phyloP scores from a whole-genome alignment of 2,329 filamentous ascomycete species.

The Tricladium varicosporioides region DNA sequence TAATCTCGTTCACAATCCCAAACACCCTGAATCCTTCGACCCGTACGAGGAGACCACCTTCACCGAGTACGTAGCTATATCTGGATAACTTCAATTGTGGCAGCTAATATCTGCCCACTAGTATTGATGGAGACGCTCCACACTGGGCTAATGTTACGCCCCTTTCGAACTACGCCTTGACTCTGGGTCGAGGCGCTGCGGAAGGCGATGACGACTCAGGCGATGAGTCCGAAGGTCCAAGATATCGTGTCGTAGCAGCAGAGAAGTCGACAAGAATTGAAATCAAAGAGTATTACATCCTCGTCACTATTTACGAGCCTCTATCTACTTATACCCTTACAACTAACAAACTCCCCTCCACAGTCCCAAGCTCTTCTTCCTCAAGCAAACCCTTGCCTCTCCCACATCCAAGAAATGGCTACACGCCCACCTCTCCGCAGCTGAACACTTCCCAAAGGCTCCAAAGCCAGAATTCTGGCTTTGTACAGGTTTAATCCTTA shows the following conservation, averaged over 20 bases:
- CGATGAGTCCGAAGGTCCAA: conserved; percentile 8
- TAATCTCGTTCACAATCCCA: conserved; percentile 25
- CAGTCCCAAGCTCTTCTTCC: conserved; percentile 15
- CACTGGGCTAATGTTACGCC: conserved; percentile 16
- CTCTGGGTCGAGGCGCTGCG: conserved; percentile 16
- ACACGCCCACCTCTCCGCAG: conserved; percentile 22
- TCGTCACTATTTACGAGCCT: too few relatives aligned
- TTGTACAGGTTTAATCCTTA: conserved; percentile 25
- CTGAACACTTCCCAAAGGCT: conserved; percentile 10
- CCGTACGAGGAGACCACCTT: conserved; percentile 24
- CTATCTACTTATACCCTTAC: too few relatives aligned
- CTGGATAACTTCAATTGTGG: too few relatives aligned
- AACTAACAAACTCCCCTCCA: not conserved
- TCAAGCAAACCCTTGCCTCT: conserved; percentile 19
- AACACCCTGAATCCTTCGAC: conserved; percentile 19
- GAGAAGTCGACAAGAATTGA: conserved; percentile 21
- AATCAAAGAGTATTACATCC: conserved; percentile 28
- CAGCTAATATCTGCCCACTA: not conserved
- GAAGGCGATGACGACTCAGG: conserved; percentile 14
- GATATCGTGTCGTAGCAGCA: conserved; percentile 25
- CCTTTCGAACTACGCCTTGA: conserved; percentile 24
- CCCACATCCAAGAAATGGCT: conserved; percentile 25
- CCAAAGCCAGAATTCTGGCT: conserved; percentile 21
- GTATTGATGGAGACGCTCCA: conserved; percentile 17
- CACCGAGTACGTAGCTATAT: conserved; percentile 18